Evolutionary conservation across 768 basidiomycete species (phyloP), one percentile per base, ranked within the genome.

Genomic region (Pulveroboletus sp.): DNA sequence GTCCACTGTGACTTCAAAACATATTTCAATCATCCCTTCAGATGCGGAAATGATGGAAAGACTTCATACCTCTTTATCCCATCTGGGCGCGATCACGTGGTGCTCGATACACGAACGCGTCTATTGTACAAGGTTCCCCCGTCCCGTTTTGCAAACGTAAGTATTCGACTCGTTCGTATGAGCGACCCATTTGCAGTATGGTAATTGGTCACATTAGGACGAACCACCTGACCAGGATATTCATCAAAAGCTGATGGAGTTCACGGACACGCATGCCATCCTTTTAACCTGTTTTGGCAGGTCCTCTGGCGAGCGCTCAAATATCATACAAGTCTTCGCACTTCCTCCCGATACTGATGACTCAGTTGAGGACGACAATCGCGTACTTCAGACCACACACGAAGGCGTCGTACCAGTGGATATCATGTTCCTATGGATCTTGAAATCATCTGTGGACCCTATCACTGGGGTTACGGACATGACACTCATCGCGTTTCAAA

Each of bases 161-260:
- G 49, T 38, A 16, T n/a, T n/a, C n/a, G 2, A n/a, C n/a, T 23
- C 10, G 11, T 5, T 27, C 29, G n/a, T 36, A n/a, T 20, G 76
- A 34, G 12, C 3, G 20, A 37, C 13, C 12, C 31, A 19, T 6
- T 6, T 19, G 2, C 5, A 43, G 27, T 43, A 14, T n/a, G n/a
- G n/a, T n/a, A n/a, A 41, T 23, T 7, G 16, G 10, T 12, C 45
- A 23, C 6, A 20, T 19, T 35, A 49, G 47, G 12, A 11, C 11
- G 24, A 20, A 20, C 27, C 26, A 7, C 26, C 6, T 10, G 0
- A 0, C 9, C 31, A 14, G 9, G 6, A 17, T 9, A 9, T 20
- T 2, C 0, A 1, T 5, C 16, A 10, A 9, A 5, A 11, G 14
- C 30, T 5, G 10, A 6, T 52, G n/a, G 7, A 17, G 10, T 24